Evolutionary conservation across 208 protist genomes (phyloP), one percentile per base, ranked within the genome.

Genomic region (Angomonas ambiguus): DNA sequence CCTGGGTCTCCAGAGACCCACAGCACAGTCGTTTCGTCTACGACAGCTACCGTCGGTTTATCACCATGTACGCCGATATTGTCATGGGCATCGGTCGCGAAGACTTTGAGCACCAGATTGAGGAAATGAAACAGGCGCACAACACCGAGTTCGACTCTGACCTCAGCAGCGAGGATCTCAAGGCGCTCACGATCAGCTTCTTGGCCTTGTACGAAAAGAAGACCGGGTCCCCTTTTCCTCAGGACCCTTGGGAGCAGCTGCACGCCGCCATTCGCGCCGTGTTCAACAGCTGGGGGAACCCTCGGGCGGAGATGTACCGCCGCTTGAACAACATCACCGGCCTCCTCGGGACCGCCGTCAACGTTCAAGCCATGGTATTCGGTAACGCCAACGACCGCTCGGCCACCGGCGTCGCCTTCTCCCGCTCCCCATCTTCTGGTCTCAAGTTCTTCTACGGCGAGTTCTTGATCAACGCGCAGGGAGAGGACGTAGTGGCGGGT

Each of bases 401-500:
- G 24, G 96, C 89, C 59, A 98, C 96, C 59, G 96, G 96, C 73
- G 96, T 98, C 25, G 83, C 76, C 65, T 98, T 98, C 83, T 97
- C 93, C 25, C 87, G 96, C 68, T 94, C 92, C 77, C 96, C 96
- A 13, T 86, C 86, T 25, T 97, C 88, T 60, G 96, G 96, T 31
- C 87, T 95, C 62, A 96, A 96, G 60, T 82, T 75, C 63, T 90
- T 95, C 77, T 98, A 96, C 71, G 96, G 96, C 48, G 96, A 98
- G 77, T 98, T 92, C 71, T 88, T 98, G 25, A 73, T 91, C 27
- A 98, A 98, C 70, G 96, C 96, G 24, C 96, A 98, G 74, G 88
- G 96, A 35, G 96, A 98, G 75, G 96, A 98, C 66, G 96, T 98
- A 20, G 96, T 98, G 18, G 92, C 96, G 53, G 96, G 96, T 57